Evolutionary conservation across 768 basidiomycete genomes (phyloP).

Genomic region (Phlebiopsis gigantea): DNA sequence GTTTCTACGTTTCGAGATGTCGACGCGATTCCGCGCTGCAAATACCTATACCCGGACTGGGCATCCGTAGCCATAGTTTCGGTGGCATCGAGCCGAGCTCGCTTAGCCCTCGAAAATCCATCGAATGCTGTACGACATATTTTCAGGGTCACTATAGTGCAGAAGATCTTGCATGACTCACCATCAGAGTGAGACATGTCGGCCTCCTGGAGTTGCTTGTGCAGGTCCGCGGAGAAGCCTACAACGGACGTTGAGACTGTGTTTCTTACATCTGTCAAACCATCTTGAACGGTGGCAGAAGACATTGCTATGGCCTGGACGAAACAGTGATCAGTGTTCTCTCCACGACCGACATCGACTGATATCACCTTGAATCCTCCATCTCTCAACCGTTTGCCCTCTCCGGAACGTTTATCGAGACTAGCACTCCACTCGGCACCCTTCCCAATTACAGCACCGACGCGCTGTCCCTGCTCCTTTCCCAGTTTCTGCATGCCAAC

Average conservation of each 20-base stretch:
- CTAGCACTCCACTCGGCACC: conserved; percentile 35
- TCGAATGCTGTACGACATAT: conserved; percentile 45
- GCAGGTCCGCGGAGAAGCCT: conserved; percentile 47
- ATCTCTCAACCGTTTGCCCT: conserved; percentile 52
- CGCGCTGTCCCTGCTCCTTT: conserved; percentile 41
- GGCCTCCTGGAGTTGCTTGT: conserved; percentile 41
- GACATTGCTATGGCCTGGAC: conserved; percentile 37
- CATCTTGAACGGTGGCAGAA: conserved; percentile 35
- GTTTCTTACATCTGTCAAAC: conserved; percentile 39
- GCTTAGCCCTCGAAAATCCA: conserved; percentile 56
- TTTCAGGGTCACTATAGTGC: neutral
- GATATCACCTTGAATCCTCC: conserved; percentile 50
- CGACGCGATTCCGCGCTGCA: conserved; percentile 47
- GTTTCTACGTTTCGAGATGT: conserved; percentile 43
- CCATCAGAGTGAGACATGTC: conserved; percentile 40
- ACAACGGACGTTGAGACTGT: conserved; percentile 42
- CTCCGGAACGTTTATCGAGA: conserved; percentile 41
- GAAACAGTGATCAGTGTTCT: conserved; percentile 9
- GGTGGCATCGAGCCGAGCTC: conserved; percentile 60
- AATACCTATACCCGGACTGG: conserved; percentile 44
- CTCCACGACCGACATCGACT: neutral
- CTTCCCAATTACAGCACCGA: conserved; percentile 36
- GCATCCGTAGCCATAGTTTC: conserved; percentile 42
- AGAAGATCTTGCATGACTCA: conserved; percentile 20
- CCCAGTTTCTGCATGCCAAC: conserved; percentile 42